Conservation (phyloP, 352 stramenopile genomes). For the Globisporangium spinosum region DNA sequence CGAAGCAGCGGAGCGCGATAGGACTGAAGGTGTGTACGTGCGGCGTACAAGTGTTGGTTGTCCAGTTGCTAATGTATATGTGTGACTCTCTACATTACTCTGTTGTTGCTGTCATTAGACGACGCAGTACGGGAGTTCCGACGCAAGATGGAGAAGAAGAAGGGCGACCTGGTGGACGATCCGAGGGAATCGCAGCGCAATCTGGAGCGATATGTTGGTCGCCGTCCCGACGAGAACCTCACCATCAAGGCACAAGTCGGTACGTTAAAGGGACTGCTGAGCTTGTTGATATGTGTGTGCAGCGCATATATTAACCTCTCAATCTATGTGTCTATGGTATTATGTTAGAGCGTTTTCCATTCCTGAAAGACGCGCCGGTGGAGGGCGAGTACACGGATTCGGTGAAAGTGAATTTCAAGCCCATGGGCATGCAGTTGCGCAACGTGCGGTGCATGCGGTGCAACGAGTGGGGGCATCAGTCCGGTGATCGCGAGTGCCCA, state of each 20-base stretch:
- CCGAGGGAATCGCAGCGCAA: slow-evolving; percentile 32
- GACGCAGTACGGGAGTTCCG: slow-evolving; percentile 70
- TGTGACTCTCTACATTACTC: not conserved
- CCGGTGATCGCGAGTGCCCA: slow-evolving; percentile 78
- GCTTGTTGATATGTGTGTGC: not conserved
- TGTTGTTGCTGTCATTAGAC: slow-evolving; percentile 24
- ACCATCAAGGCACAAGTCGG: slow-evolving; percentile 80
- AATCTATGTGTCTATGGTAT: not conserved
- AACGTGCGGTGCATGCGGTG: slow-evolving; percentile 86
- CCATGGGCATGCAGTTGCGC: slow-evolving; percentile 73
- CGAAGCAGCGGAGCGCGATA: slow-evolving; percentile 17
- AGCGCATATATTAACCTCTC: not conserved
- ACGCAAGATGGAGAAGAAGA: slow-evolving; percentile 43
- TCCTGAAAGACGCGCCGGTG: slow-evolving; percentile 87
- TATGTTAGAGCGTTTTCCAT: slow-evolving; percentile 68
- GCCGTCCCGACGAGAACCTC: slow-evolving; percentile 58
- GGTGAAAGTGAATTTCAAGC: slow-evolving; percentile 87
- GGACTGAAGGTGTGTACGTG: slow-evolving; percentile 31
- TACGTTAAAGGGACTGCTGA: slow-evolving; percentile 6
- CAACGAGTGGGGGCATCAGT: slow-evolving; percentile 79
- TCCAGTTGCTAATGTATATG: not conserved
- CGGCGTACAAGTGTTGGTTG: not conserved
- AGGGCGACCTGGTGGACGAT: slow-evolving; percentile 10
- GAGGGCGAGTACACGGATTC: slow-evolving; percentile 79
- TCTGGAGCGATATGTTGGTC: slow-evolving; percentile 72